These are phyloP conservation scores for Diutina siamensis DNA, from an alignment of 1,139 yeast species.

Conservation along the genomic window DNA sequence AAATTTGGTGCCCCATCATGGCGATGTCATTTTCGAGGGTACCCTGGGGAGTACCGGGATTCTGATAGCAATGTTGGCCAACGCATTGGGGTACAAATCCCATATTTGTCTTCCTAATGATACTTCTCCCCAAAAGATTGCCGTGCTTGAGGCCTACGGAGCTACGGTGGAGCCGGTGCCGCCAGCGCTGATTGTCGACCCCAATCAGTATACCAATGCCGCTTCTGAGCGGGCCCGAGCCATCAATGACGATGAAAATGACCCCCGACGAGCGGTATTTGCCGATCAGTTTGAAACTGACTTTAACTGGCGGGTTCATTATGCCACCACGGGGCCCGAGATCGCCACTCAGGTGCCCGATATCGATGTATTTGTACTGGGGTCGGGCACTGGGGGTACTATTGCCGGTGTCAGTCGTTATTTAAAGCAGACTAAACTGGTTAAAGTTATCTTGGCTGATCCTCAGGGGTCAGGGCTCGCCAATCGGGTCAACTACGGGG, in stretches of 20 bases:
- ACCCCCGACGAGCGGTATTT: conserved; percentile 50
- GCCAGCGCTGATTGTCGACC: conserved; percentile 93
- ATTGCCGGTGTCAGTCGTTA: conserved; percentile 77
- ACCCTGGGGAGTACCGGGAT: conserved; percentile 96
- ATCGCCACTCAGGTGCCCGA: conserved; percentile 57
- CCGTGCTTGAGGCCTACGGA: conserved; percentile 60
- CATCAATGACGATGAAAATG: conserved; percentile 32
- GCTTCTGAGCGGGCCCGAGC: conserved; percentile 57
- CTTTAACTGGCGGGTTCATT: conserved; percentile 81
- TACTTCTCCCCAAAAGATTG: conserved; percentile 74
- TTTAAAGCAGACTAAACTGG: conserved; percentile 39
- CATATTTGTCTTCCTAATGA: conserved; percentile 95
- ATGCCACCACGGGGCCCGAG: conserved; percentile 81
- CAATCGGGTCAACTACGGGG: conserved; percentile 78
- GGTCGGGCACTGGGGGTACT: conserved; percentile 69
- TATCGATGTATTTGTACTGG: conserved; percentile 72
- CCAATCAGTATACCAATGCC: conserved; percentile 82
- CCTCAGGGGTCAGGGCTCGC: conserved; percentile 93
- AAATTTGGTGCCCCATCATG: conserved; percentile 38
- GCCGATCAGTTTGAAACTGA: conserved; percentile 96
- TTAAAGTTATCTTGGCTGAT: conserved; percentile 61
- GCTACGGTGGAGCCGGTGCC: conserved; percentile 81
- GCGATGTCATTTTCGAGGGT: conserved; percentile 77
- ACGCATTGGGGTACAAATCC: conserved; percentile 78
- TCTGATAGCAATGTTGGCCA: conserved; percentile 77